A percentile compares a stretch with the other conserved stretches of the same genome.
Evolutionary conservation across 2,329 filamentous ascomycete species (phyloP).

Genomic region (Fusarium nurragi): DNA sequence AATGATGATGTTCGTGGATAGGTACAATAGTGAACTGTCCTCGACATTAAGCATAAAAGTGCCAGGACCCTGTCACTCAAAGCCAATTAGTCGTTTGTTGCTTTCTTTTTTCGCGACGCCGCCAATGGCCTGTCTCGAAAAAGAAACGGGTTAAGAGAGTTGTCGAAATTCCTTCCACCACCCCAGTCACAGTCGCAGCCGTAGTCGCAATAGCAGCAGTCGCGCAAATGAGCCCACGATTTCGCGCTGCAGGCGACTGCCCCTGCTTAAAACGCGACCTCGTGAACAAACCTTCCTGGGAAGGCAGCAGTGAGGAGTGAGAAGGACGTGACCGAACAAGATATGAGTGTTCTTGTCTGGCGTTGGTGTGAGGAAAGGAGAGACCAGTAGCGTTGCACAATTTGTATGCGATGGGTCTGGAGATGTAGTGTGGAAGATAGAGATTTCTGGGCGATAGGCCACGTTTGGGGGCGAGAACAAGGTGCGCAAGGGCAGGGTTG

Average conservation of each 20-base stretch:
- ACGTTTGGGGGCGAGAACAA: slow-evolving; percentile 3
- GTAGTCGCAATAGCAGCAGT: slow-evolving; percentile 19
- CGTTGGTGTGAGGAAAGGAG: background rate
- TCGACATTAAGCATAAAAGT: slow-evolving; percentile 4
- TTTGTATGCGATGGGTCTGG: slow-evolving; percentile 19
- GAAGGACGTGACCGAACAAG: slow-evolving; percentile 1
- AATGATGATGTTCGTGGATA: background rate
- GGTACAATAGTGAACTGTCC: slow-evolving; percentile 1
- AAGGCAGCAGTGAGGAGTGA: slow-evolving; percentile 1
- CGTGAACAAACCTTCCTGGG: slow-evolving; percentile 12
- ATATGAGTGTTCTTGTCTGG: background rate
- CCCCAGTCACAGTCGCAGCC: slow-evolving; percentile 25
- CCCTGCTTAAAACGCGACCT: slow-evolving; percentile 31
- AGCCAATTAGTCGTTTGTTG: slow-evolving; percentile 17
- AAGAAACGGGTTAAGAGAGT: slow-evolving; percentile 30
- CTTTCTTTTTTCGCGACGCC: slow-evolving; percentile 20
- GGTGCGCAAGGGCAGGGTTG: slow-evolving; percentile 3
- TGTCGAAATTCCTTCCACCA: slow-evolving; percentile 28
- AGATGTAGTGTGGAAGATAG: slow-evolving; percentile 25
- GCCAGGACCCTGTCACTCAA: slow-evolving; percentile 14
- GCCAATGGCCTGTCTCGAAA: slow-evolving; percentile 37
- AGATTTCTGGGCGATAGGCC: slow-evolving; percentile 20
- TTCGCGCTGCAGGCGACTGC: slow-evolving; percentile 22
- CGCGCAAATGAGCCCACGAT: slow-evolving; percentile 41
- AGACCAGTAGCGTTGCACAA: slow-evolving; percentile 28